Conservation (phyloP, 208 protist species). For the Trichomonas tenax region DNA sequence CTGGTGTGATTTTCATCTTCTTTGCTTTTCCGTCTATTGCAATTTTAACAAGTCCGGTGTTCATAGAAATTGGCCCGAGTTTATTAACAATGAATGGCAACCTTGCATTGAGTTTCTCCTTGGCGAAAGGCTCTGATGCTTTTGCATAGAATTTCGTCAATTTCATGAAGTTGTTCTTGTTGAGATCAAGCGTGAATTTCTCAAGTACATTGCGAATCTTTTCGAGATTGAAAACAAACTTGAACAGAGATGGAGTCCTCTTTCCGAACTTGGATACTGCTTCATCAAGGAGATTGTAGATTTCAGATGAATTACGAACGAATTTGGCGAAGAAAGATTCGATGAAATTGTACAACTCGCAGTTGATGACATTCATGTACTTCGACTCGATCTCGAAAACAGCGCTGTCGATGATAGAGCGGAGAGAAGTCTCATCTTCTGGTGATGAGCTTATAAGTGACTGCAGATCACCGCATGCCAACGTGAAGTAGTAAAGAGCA, state of each 20-base stretch:
- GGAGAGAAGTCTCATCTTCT: neutral
- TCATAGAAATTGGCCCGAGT: neutral
- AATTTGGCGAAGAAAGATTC: neutral
- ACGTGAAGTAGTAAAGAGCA: neutral
- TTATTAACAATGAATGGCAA: neutral
- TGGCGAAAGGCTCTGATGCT: neutral
- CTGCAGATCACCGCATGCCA: neutral
- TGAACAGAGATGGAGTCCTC: neutral
- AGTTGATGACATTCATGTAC: neutral
- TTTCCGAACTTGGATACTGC: neutral
- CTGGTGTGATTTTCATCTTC: neutral
- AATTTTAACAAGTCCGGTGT: neutral
- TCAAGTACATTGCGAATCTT: neutral
- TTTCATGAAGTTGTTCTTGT: neutral
- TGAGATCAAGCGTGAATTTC: neutral
- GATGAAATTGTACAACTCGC: neutral
- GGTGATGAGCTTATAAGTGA: neutral
- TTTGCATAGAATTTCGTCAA: neutral
- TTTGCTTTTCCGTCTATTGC: neutral
- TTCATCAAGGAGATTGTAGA: neutral
- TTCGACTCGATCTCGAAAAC: neutral
- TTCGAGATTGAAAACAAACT: neutral
- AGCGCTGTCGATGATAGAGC: neutral
- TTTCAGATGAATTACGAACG: neutral
- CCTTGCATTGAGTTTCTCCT: neutral